phyloP scores from a whole-genome alignment of 2,329 filamentous ascomycete genomes.

The Penicillium fuscoglaucum region DNA sequence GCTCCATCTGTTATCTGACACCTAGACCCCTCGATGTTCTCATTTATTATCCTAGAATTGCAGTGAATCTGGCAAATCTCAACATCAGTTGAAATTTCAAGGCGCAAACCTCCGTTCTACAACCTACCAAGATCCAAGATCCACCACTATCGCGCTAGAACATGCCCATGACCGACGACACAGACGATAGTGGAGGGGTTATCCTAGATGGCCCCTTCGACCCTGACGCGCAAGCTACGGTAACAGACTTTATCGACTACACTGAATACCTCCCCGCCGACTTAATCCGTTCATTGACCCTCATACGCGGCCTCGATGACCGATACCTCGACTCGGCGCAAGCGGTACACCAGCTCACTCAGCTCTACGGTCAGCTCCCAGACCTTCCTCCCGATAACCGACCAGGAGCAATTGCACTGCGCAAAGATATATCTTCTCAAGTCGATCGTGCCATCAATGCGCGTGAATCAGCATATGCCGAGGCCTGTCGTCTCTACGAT shows the following conservation, averaged over 20 bases:
- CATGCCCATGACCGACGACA: conserved; percentile 44
- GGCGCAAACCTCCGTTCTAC: background rate
- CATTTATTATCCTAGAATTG: background rate
- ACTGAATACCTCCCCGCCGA: conserved; percentile 69
- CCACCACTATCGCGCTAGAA: background rate
- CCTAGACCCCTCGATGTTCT: conserved; percentile 19
- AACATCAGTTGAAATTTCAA: background rate
- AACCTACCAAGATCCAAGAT: background rate
- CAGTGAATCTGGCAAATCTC: background rate
- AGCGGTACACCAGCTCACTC: conserved; percentile 45
- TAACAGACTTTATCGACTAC: conserved; percentile 68
- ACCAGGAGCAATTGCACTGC: conserved; percentile 54
- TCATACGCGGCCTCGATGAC: conserved; percentile 56
- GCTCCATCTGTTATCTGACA: conserved; percentile 12
- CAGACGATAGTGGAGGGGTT: conserved; percentile 45
- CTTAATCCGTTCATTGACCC: conserved; percentile 61
- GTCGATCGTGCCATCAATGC: conserved; percentile 56
- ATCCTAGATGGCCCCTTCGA: conserved; percentile 55
- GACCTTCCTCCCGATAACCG: conserved; percentile 49
- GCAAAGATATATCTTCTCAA: conserved; percentile 57
- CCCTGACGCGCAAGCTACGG: conserved; percentile 65
- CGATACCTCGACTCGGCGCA: conserved; percentile 46
- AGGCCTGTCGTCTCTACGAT: conserved; percentile 58
- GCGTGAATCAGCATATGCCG: conserved; percentile 57
- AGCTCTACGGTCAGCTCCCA: conserved; percentile 52